Evolutionary conservation across 2,329 filamentous ascomycete genomes (phyloP).

Genomic region (Microsporum audouinii): DNA sequence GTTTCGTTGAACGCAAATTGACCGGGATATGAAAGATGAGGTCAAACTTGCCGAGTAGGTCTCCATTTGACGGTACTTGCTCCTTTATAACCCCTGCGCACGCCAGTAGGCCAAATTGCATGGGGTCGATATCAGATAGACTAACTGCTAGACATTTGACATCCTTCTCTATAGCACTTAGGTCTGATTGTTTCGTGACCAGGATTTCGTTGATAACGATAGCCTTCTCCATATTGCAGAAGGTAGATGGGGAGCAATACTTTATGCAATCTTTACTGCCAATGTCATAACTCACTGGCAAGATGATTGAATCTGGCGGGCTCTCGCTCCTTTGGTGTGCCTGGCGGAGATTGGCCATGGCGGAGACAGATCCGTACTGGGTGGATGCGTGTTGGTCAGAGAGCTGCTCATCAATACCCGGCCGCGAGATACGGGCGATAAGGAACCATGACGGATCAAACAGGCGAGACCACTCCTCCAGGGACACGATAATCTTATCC

Average conservation of each 20-base stretch:
- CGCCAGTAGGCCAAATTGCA: conserved; percentile 14
- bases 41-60: not conserved
- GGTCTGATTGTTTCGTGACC: not conserved
- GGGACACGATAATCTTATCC: too few relatives aligned
- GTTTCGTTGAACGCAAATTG: not conserved
- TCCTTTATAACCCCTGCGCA: conserved; percentile 15
- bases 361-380: too few relatives aligned
- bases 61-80: not conserved
- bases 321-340: too few relatives aligned
- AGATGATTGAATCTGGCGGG: not conserved
- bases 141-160: conserved; percentile 15
- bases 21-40: not conserved
- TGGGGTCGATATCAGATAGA: conserved; percentile 14
- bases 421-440: too few relatives aligned
- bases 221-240: not conserved
- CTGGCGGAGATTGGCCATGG: too few relatives aligned
- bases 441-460: too few relatives aligned
- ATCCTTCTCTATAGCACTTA: conserved; percentile 11
- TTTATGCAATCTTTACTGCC: too few relatives aligned
- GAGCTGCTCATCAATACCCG: too few relatives aligned
- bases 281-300: not conserved
- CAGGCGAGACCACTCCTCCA: too few relatives aligned
- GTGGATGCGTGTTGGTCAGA: too few relatives aligned
- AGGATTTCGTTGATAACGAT: not conserved
- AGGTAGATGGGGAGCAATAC: too few relatives aligned